phyloP scores from a whole-genome alignment of 169 alveolate species.

The Plasmodium coatneyi region DNA sequence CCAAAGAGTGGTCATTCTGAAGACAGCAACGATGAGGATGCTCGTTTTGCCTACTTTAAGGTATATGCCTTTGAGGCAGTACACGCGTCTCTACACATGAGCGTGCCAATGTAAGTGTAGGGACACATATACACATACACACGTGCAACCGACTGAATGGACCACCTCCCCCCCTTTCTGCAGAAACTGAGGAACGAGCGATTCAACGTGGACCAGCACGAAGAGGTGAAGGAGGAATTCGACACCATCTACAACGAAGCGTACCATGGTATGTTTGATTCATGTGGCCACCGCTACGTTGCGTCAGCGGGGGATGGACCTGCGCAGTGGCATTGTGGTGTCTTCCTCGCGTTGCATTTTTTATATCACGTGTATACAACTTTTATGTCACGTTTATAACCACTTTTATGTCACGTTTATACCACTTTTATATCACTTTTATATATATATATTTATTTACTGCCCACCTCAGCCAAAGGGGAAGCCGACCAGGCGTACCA shows the following conservation, averaged over 20 bases:
- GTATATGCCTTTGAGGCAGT: too few species aligned
- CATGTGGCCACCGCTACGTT: not conserved
- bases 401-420: too few species aligned
- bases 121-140: not conserved
- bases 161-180: not conserved
- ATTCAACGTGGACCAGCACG: not conserved
- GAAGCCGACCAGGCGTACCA: not conserved
- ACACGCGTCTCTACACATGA: not conserved
- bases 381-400: not conserved
- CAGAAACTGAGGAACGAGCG: conserved; percentile 37
- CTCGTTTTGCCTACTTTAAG: conserved; percentile 63
- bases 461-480: not conserved
- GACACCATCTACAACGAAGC: conserved; percentile 13
- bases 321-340: not conserved
- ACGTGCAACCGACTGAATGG: not conserved
- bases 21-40: conserved; percentile 34
- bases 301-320: not conserved
- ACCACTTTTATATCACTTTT: too few species aligned
- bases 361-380: not conserved
- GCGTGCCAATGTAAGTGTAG: not conserved
- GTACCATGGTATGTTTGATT: not conserved
- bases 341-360: not conserved
- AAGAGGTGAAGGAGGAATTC: conserved; percentile 37
- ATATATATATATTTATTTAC: too few species aligned
- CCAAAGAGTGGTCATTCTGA: not conserved